A percentile compares a stretch with the other conserved stretches of the same genome.
Conservation (phyloP, 2,329 filamentous ascomycete species). For the Trichoderma oligosporum region DNA sequence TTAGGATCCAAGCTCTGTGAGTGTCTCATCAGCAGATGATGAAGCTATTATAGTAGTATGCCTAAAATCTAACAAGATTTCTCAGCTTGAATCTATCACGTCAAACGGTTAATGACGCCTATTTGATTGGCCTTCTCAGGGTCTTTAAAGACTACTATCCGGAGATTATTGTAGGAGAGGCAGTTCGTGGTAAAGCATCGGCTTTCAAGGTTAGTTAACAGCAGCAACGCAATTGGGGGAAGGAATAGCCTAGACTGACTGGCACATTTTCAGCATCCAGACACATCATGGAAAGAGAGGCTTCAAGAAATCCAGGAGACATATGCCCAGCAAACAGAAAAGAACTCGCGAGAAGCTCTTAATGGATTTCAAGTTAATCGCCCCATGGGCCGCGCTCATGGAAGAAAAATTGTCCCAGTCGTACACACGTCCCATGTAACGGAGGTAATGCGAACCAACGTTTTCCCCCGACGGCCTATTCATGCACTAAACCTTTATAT, state of each 20-base stretch:
- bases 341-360: conserved; percentile 34
- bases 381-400: conserved; percentile 31
- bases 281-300: conserved; percentile 67
- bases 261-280: conserved; percentile 63
- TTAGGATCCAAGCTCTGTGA: conserved; percentile 72
- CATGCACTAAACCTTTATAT: conserved; percentile 14
- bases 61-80: background rate
- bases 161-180: conserved; percentile 75
- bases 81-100: conserved; percentile 55
- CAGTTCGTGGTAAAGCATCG: conserved; percentile 56
- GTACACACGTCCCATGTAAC: conserved; percentile 72
- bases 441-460: conserved; percentile 53
- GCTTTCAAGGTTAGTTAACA: conserved; percentile 52
- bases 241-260: background rate
- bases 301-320: conserved; percentile 63
- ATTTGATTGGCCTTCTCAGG: conserved; percentile 68
- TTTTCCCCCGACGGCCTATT: background rate
- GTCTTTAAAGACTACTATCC: conserved; percentile 92
- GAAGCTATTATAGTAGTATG: background rate
- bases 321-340: conserved; percentile 47
- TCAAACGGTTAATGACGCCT: conserved; percentile 67
- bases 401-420: conserved; percentile 53
- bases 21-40: background rate
- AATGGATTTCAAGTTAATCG: conserved; percentile 62
- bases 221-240: too few relatives aligned